Base-by-base conservation (phyloP, 495 filamentous ascomycete genomes). In the Podospora pseudopauciseta region DNA sequence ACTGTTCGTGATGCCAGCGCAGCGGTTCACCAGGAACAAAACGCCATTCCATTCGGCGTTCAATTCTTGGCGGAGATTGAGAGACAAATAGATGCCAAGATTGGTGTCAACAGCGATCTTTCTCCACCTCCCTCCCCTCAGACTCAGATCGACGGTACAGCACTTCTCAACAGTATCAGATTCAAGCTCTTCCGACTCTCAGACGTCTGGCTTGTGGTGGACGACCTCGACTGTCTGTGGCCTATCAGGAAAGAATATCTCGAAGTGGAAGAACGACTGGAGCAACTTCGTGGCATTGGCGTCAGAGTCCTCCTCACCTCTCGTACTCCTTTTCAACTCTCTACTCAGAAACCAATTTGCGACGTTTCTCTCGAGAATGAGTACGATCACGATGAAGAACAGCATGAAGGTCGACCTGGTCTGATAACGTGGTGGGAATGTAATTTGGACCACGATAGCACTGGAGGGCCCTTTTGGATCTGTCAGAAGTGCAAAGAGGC, bases 131-230 rank as follows among this genome's bases (percentile, higher is more conserved):
- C 60, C 0, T 63, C 60, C 15, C 60, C 60, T 20, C 23, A 63
- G 30, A 28, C 18, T 30, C 60, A 44, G 34, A 32, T 32, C 4
- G 18, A 23, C 28, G 7, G 26, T 27, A 28, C 28, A n/a, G 26
- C 23, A 7, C 15, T 63, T 15, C 26, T 63, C 26, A 39, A 28
- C 26, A 63, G 60, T 16, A 63, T 63, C 60, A 9, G 60, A 23
- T 63, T 63, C 60, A 63, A 63, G 60, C 30, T 63, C 11, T 28
- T n/a, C 18, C 60, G 60, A 5, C 34, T 63, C 11, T 63, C 60
- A 18, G 26, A 39, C 18, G 60, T 63, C 13, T 63, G 18, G 18
- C 26, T 63, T 18, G 60, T 63, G 20, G 60, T 63, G 7, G 60
- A 63, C 30, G 60, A 63, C 28, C 9, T 63, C 19, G 60, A 63